Base-by-base conservation (phyloP, 805 yeast species). In the Kuraishia cidri region DNA sequence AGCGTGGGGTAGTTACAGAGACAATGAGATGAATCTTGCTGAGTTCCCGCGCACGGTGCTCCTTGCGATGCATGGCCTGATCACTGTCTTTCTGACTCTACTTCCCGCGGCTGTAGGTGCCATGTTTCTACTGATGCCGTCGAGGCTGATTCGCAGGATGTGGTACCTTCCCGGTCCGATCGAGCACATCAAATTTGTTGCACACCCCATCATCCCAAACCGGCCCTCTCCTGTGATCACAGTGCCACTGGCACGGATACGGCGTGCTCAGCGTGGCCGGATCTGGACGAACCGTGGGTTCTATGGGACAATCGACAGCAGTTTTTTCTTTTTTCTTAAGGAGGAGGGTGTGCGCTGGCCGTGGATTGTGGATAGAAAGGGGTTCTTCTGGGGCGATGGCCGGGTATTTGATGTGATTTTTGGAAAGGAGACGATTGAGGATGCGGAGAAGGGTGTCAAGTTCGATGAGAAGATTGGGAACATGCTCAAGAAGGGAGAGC, bases 301-400 rank as follows among this genome's bases (percentile, higher is more conserved):
- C 47, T 85, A 85, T 49, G 94, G 94, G 0, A 83, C 94, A 1
- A 69, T 82, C 17, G 87, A 82, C 53, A 71, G 75, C 30, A 64
- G 82, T 2, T 68, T 82, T 33, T 77, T 80, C 64, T 79, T 83
- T 48, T 70, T 80, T 30, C 54, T 85, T 42, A 75, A 72, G 51
- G 90, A 83, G 45, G 54, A 60, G 15, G 68, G 69, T 14, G 54
- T 48, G 26, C 56, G 61, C 37, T 62, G 72, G 25, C 85, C 83
- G 16, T 84, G 88, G 85, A 58, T 80, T 12, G 80, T 83, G 13
- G 95, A 85, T 50, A 65, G 95, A 42, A 78, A 75, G 45, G 95
- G 94, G 9, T 85, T 86, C 64, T 85, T 82, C 59, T 85, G 94
- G 94, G 88, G 92, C 22, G 94, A 85, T 53, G 95, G 94, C 11